Percentiles rank a stretch among this genome's conserved stretches.
phyloP scores from a whole-genome alignment of 2,329 filamentous ascomycete genomes.

The Sporothrix curviconia region DNA sequence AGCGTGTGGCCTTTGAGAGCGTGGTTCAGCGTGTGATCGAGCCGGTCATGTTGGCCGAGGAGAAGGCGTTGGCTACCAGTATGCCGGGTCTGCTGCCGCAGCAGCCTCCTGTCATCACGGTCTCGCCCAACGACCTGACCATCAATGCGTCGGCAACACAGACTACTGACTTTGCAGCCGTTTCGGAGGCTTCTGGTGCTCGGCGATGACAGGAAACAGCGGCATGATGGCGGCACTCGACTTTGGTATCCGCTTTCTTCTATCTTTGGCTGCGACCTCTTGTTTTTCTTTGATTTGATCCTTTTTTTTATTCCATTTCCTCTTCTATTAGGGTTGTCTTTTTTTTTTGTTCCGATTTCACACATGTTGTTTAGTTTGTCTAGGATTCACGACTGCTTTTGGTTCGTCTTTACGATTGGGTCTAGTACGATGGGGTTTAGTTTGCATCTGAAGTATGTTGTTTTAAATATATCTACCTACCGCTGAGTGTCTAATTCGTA shows the following conservation, averaged over 20 bases:
- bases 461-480: too few relatives aligned
- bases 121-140: background rate
- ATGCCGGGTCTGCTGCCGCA: background rate
- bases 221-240: background rate
- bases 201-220: background rate
- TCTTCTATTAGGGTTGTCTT: background rate
- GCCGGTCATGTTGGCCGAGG: constrained; percentile 14
- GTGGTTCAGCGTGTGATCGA: constrained; percentile 37
- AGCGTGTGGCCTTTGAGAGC: constrained; percentile 40
- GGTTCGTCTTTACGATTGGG: background rate
- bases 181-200: too few relatives aligned
- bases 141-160: background rate
- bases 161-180: background rate
- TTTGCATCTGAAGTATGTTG: background rate
- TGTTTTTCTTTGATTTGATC: background rate
- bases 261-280: too few relatives aligned
- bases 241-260: background rate
- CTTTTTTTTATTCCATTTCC: background rate
- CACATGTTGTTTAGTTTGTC: background rate
- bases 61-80: too few relatives aligned
- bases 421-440: background rate
- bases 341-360: background rate
- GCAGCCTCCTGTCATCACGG: background rate
- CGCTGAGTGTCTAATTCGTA: too few relatives aligned
- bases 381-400: background rate